Evolutionary conservation across 108 stramenopile species (phyloP).

Genomic region (Nannochloropsis gaditana): DNA sequence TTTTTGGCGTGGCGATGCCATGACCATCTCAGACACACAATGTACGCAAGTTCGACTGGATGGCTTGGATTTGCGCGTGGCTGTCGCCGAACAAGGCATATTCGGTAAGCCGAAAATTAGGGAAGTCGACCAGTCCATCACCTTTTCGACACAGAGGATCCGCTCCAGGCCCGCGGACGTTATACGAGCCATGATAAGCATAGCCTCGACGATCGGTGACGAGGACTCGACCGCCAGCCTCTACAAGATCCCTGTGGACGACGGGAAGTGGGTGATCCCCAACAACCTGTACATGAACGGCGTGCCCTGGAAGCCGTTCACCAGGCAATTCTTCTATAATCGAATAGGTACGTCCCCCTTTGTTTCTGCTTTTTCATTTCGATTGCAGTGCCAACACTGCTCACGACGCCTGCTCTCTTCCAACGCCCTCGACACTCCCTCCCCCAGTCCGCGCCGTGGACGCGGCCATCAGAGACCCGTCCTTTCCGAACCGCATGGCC

Average conservation of each 20-base stretch:
- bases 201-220: not conserved
- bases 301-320: not conserved
- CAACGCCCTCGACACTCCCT: no score
- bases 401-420: no score
- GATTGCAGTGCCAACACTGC: no score
- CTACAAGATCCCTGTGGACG: not conserved
- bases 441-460: not conserved
- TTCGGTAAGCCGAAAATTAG: not conserved
- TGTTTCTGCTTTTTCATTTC: no score
- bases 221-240: not conserved
- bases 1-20: not conserved
- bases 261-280: not conserved
- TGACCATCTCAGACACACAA: not conserved
- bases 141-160: not conserved
- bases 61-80: slow-evolving; percentile 1
- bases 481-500: not conserved
- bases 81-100: not conserved
- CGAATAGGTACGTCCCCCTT: not conserved
- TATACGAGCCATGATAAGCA: not conserved
- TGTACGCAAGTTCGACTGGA: not conserved
- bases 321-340: not conserved
- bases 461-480: not conserved
- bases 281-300: not conserved
- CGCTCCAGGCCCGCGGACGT: not conserved
- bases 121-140: not conserved